phyloP scores from a whole-genome alignment of 2,329 filamentous ascomycete species.

The Colletotrichum sp. region DNA sequence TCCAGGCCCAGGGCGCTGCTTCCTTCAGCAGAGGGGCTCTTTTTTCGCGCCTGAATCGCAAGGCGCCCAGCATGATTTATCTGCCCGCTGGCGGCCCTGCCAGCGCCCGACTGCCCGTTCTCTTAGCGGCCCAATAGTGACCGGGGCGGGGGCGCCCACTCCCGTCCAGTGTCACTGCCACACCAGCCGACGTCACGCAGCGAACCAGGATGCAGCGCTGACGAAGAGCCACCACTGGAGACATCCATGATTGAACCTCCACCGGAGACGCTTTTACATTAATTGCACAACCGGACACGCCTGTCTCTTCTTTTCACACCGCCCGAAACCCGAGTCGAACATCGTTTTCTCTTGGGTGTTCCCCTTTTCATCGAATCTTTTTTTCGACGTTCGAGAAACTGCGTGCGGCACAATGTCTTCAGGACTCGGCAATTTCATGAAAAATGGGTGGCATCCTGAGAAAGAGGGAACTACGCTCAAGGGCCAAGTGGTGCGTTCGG shows the following conservation, averaged over 20 bases:
- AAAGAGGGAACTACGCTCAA: constrained; percentile 46
- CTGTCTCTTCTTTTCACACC: constrained; percentile 8
- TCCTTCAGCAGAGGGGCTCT: neutral
- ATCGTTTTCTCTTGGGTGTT: neutral
- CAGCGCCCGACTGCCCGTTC: neutral
- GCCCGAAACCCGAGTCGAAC: neutral
- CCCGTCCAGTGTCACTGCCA: constrained; percentile 3
- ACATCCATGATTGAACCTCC: constrained; percentile 1
- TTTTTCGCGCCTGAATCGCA: constrained; percentile 16
- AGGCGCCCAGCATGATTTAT: neutral
- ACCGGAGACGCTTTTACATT: constrained; percentile 2
- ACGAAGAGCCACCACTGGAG: constrained; percentile 13
- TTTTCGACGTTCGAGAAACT: neutral
- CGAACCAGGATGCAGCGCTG: constrained; percentile 13
- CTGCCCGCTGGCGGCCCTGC: neutral
- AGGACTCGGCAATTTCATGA: constrained; percentile 52
- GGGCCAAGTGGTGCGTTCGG: constrained; percentile 49
- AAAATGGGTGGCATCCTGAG: constrained; percentile 59
- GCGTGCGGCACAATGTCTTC: constrained; percentile 37
- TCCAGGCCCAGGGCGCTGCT: neutral
- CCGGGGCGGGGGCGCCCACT: neutral
- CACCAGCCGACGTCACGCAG: constrained; percentile 14
- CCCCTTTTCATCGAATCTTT: neutral
- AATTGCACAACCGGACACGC: neutral
- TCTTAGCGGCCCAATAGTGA: constrained; percentile 1